Evolutionary conservation across 108 stramenopile genomes (phyloP).

Genomic region (Pelagomonas calceolata): DNA sequence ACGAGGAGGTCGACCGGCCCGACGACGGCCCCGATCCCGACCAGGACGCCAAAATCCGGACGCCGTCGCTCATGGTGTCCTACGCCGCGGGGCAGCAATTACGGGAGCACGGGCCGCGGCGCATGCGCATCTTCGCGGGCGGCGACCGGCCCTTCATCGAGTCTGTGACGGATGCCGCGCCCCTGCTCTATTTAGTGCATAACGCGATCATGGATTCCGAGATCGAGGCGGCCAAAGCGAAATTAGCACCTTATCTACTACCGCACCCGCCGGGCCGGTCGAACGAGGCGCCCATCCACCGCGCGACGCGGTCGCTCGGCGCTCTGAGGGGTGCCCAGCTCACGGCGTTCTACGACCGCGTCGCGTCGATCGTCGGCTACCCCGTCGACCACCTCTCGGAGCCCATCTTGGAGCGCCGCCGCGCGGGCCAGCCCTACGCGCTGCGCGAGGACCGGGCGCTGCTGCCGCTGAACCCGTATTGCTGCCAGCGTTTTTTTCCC

Average conservation of each 20-base stretch:
- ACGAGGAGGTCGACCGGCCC: background rate
- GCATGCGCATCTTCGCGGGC: background rate
- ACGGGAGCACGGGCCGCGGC: background rate
- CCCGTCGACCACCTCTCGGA: background rate
- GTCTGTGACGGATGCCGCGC: background rate
- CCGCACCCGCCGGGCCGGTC: background rate
- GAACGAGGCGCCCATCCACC: background rate
- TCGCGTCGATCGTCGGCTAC: background rate
- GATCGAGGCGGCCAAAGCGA: background rate
- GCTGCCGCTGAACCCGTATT: background rate
- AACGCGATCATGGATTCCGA: background rate
- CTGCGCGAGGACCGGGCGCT: background rate
- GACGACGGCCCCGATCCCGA: background rate
- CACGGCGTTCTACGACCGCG: background rate
- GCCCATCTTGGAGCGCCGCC: background rate
- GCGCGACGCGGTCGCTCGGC: background rate
- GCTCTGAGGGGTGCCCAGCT: background rate
- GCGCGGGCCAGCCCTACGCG: background rate
- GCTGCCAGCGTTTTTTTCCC: too few relatives aligned
- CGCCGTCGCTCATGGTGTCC: background rate
- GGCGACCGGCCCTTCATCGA: background rate
- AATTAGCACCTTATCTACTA: background rate
- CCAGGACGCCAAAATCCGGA: background rate
- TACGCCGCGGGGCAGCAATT: background rate
- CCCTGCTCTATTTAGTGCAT: background rate